Evolutionary conservation across 495 filamentous ascomycete species (phyloP).

Genomic region (Podospora appendiculata): DNA sequence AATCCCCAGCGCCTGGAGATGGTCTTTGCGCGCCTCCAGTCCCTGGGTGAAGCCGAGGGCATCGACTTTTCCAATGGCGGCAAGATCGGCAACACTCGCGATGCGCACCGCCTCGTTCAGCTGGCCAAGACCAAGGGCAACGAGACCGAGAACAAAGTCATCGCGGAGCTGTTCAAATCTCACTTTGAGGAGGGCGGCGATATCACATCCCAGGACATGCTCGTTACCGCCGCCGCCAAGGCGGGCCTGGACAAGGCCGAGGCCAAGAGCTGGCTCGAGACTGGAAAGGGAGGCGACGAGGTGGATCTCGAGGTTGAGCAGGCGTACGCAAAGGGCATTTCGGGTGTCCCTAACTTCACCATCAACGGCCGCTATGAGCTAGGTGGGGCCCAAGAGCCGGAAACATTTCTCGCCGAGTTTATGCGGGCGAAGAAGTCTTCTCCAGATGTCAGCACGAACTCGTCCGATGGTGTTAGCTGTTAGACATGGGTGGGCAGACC

Average conservation of each 20-base stretch:
- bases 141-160: conserved; percentile 52
- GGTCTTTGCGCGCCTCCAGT: conserved; percentile 50
- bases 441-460: conserved; percentile 7
- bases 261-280: conserved; percentile 53
- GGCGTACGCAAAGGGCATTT: conserved; percentile 50
- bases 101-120: conserved; percentile 69
- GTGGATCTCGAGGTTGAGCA: conserved; percentile 63
- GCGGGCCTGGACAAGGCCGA: conserved; percentile 55
- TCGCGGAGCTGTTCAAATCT: conserved; percentile 59
- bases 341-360: conserved; percentile 69
- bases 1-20: conserved; percentile 48
- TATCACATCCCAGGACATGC: conserved; percentile 55
- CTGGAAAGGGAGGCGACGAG: conserved; percentile 54
- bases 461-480: neutral
- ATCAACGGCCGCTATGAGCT: conserved; percentile 55
- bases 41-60: conserved; percentile 53
- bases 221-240: conserved; percentile 52
- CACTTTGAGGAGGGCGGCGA: conserved; percentile 77
- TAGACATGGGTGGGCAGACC: neutral
- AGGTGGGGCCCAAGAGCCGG: conserved; percentile 56
- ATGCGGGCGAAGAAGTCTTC: conserved; percentile 34
- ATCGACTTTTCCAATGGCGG: conserved; percentile 69
- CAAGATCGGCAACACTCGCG: conserved; percentile 67
- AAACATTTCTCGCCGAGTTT: conserved; percentile 50
- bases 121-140: conserved; percentile 52